Conservation (phyloP, 352 stramenopile genomes). For the Pseudoperonospora humuli region DNA sequence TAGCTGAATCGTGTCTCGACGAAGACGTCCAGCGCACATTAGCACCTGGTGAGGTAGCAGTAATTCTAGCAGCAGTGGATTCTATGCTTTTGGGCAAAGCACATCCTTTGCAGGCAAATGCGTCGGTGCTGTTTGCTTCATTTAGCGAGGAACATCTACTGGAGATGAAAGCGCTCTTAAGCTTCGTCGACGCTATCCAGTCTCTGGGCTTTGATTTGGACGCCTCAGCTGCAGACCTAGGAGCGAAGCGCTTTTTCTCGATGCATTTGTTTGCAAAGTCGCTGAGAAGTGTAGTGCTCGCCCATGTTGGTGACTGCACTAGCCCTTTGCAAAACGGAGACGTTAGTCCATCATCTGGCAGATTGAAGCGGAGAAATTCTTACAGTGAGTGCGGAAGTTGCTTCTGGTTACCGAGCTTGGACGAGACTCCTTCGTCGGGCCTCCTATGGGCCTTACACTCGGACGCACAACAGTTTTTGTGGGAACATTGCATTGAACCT, state of each 20-base stretch:
- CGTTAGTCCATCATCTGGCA: slow-evolving; percentile 5
- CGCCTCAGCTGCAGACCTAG: slow-evolving; percentile 62
- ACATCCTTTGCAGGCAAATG: slow-evolving; percentile 25
- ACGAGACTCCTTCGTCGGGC: slow-evolving; percentile 60
- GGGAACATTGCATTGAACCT: slow-evolving; percentile 53
- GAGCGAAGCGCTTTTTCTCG: slow-evolving; percentile 67
- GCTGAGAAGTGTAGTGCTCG: slow-evolving; percentile 36
- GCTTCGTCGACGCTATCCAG: slow-evolving; percentile 62
- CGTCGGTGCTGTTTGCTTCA: slow-evolving; percentile 46
- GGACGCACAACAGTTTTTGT: slow-evolving; percentile 68
- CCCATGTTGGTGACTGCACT: slow-evolving; percentile 2
- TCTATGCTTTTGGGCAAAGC: slow-evolving; percentile 21
- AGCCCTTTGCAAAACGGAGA: slow-evolving; percentile 23
- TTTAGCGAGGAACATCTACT: slow-evolving; percentile 63
- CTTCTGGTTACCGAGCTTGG: slow-evolving; percentile 18
- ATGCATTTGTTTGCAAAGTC: slow-evolving; percentile 60
- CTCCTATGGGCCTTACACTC: slow-evolving; percentile 79
- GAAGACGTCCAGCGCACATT: slow-evolving; percentile 19
- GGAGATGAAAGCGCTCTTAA: slow-evolving; percentile 63
- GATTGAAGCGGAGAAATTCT: slow-evolving; percentile 16
- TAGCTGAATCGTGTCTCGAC: slow-evolving; percentile 3
- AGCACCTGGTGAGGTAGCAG: slow-evolving; percentile 14
- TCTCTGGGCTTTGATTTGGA: slow-evolving; percentile 72
- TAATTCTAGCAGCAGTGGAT: slow-evolving; percentile 30
- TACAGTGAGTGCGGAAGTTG: slow-evolving; percentile 14